Evolutionary conservation across 768 basidiomycete species (phyloP), one percentile per base, ranked within the genome.

Genomic region (Tulasnella sp.): DNA sequence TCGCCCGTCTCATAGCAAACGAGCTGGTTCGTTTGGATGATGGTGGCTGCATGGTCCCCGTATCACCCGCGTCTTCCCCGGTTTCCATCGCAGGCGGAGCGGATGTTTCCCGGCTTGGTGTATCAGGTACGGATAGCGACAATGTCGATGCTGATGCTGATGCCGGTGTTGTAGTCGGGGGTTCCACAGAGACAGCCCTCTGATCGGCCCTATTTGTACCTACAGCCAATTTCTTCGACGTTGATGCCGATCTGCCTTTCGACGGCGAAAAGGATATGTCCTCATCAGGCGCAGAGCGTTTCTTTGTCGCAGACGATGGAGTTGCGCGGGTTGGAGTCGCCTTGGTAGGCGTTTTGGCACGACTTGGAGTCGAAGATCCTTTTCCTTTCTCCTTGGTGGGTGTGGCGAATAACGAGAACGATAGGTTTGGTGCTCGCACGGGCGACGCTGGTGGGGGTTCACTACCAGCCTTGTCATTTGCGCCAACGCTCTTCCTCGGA

Each of bases 271-370:
- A 4, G 23, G 13, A 19, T 4, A 27, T 21, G 9, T 58, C 43
- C 56, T 24, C 19, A 27, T 47, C 56, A 8, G 52, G 52, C 8
- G 52, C 52, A 9, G 56, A 58, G 42, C 26, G 24, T 44, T 49
- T 38, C 26, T 29, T 45, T 2, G 56, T 19, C 27, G 43, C 34
- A 4, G 26, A 19, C 1, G 53, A 38, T 19, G 53, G 53, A n/a
- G 53, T n/a, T 2, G 53, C 21, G 1, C 24, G 34, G 2, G 53
- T 32, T 3, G 53, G 29, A 11, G 53, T 55, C 34, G 38, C 42
- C 19, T 15, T 55, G n/a, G 53, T 15, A 2, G 2, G 42, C 1
- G 42, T 34, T 50, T 27, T 19, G 0, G 56, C 2, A n/a, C 56
- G 56, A 27, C 23, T 47, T 2, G 56, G 56, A 47, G 56, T 58